Evolutionary conservation across 2,329 filamentous ascomycete species (phyloP).

Genomic region (Tolypocladium sp.): DNA sequence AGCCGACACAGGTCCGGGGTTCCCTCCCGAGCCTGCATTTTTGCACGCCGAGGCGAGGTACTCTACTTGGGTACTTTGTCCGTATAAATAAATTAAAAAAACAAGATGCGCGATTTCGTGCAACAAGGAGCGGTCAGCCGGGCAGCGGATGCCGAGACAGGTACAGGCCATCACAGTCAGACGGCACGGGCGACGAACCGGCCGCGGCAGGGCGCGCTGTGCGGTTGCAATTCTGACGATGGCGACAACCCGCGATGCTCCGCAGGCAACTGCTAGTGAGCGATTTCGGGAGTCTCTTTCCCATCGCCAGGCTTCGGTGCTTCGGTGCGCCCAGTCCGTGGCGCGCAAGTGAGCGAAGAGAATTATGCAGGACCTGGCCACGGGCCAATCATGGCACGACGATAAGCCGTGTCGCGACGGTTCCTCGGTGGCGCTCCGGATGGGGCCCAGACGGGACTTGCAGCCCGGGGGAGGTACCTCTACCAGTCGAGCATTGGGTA

Average conservation of each 20-base stretch:
- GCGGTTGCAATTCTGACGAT: not conserved
- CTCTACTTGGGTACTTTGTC: not conserved
- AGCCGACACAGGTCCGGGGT: not conserved
- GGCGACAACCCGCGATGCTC: conserved; percentile 6
- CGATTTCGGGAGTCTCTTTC: not conserved
- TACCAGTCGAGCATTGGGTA: not conserved
- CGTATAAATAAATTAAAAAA: too few species aligned
- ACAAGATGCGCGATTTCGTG: not conserved
- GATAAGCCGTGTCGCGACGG: conserved; percentile 17
- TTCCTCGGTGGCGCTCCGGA: conserved; percentile 3
- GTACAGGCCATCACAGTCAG: not conserved
- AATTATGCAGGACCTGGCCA: conserved; percentile 22
- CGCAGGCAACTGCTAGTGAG: not conserved
- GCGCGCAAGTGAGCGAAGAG: not conserved
- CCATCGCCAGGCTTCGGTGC: not conserved
- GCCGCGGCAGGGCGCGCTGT: not conserved
- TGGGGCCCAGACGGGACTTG: not conserved
- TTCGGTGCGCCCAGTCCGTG: not conserved
- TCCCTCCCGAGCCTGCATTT: not conserved
- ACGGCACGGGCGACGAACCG: not conserved
- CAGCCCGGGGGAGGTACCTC: not conserved
- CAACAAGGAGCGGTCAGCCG: not conserved
- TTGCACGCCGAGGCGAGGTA: not conserved
- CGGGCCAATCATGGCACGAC: conserved; percentile 16
- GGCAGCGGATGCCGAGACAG: conserved; percentile 4